Evolutionary conservation across 257 asterid species (phyloP).

Genomic region (Echium plantagineum): DNA sequence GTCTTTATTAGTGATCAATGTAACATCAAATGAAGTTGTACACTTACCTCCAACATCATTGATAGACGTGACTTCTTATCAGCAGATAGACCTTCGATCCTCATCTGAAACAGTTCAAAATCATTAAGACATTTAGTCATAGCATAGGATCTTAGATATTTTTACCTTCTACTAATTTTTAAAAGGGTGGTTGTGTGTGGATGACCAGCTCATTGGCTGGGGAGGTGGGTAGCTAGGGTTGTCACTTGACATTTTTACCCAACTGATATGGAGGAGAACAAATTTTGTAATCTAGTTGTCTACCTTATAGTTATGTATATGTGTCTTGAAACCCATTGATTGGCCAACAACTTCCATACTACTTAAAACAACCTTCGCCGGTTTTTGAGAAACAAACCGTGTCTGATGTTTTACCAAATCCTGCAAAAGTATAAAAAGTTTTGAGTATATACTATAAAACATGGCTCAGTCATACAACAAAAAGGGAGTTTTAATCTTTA

Average conservation of each 20-base stretch:
- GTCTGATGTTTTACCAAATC: conserved; percentile 76
- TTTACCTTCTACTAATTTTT: no score
- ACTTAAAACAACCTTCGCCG: conserved; percentile 77
- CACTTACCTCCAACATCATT: conserved; percentile 68
- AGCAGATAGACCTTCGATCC: conserved; percentile 87
- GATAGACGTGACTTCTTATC: conserved; percentile 81
- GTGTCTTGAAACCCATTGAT: conserved; percentile 98
- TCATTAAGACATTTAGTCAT: not conserved
- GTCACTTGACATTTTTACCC: not conserved
- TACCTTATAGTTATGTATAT: conserved; percentile 91
- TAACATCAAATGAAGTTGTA: not conserved
- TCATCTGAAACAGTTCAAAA: conserved; percentile 45
- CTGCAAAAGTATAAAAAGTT: conserved; percentile 19
- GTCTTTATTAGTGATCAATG: not conserved
- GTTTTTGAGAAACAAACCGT: conserved; percentile 81
- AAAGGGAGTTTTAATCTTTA: conserved; percentile 10
- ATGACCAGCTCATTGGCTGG: no score
- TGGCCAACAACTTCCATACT: conserved; percentile 98
- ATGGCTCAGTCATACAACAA: not conserved
- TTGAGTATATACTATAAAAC: not conserved
- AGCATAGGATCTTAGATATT: not conserved
- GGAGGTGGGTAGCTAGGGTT: no score
- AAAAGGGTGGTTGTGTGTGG: no score
- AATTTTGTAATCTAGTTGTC: conserved; percentile 2
- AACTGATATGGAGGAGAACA: not conserved